These are phyloP conservation scores for Micractinium conductrix DNA, from an alignment of 139 green algal genomes.

Conservation along the genomic window DNA sequence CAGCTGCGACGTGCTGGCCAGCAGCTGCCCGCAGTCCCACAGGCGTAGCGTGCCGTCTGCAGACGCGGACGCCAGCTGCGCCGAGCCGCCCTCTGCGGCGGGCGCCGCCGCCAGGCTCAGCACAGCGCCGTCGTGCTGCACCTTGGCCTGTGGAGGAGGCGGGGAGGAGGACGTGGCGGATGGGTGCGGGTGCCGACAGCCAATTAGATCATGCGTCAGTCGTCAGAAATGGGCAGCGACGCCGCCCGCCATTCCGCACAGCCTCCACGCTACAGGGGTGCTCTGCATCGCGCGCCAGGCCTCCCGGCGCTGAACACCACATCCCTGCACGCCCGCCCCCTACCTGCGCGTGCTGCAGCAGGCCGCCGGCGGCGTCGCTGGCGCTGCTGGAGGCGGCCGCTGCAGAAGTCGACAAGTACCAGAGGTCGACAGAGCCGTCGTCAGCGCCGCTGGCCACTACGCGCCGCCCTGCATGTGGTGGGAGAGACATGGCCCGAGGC, in stretches of 20 bases:
- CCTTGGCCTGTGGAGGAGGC: not conserved
- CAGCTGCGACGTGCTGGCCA: constrained; percentile 19
- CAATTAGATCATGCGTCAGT: no score
- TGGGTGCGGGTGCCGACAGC: no score
- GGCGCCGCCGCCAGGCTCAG: not conserved
- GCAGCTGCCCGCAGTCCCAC: constrained; percentile 14
- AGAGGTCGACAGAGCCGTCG: constrained; percentile 16
- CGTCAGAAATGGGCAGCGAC: no score
- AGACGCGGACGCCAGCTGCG: constrained; percentile 1
- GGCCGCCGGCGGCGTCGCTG: not conserved
- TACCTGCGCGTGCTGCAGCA: not conserved
- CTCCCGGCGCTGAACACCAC: no score
- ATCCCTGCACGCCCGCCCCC: no score
- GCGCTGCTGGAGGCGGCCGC: not conserved
- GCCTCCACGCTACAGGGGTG: no score
- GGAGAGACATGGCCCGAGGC: not conserved
- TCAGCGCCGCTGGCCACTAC: constrained; percentile 19
- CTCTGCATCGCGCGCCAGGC: no score
- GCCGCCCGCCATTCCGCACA: no score
- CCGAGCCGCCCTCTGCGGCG: not conserved
- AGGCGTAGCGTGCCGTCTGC: constrained; percentile 22
- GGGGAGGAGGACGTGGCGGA: no score
- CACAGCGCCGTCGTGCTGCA: constrained; percentile 6
- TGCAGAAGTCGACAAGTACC: not conserved
- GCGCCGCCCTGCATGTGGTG: constrained; percentile 1